Evolutionary conservation across 1,139 yeast species (phyloP).

Genomic region (Meyerozyma guilliermondii): DNA sequence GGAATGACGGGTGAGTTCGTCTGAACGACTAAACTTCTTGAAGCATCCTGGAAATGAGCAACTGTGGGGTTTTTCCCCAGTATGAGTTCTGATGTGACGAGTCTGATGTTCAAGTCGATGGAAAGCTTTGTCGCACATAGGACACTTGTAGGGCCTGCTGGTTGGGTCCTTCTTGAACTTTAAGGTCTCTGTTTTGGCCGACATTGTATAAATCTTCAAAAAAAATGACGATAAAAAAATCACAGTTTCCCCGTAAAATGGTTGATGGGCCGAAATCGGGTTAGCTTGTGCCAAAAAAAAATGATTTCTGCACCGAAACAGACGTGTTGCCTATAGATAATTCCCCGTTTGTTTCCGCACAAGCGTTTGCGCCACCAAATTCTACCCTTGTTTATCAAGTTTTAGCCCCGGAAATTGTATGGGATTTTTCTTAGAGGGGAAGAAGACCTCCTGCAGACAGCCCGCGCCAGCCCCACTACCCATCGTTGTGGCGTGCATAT

Average conservation of each 20-base stretch:
- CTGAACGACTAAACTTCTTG: slow-evolving; percentile 62
- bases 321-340: background rate
- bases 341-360: background rate
- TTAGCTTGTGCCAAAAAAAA: too few species aligned
- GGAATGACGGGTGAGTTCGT: slow-evolving; percentile 64
- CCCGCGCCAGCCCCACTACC: background rate
- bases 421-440: slow-evolving; percentile 2
- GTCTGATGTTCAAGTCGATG: slow-evolving; percentile 66
- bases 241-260: background rate
- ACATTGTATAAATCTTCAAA: background rate
- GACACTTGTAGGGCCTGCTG: slow-evolving; percentile 51
- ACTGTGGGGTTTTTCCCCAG: slow-evolving; percentile 72
- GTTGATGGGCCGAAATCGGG: background rate
- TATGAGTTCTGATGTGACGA: slow-evolving; percentile 65
- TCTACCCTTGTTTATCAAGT: background rate
- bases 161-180: slow-evolving; percentile 15
- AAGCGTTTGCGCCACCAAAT: background rate
- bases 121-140: slow-evolving; percentile 57
- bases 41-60: slow-evolving; percentile 66
- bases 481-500: background rate
- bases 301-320: background rate
- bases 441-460: slow-evolving; percentile 1
- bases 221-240: background rate
- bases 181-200: slow-evolving; percentile 1
- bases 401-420: background rate